Evolutionary conservation across 371 early-diverging fungal genomes (phyloP), one percentile per base, ranked within the genome.

Genomic region (Funneliformis caledonium): DNA sequence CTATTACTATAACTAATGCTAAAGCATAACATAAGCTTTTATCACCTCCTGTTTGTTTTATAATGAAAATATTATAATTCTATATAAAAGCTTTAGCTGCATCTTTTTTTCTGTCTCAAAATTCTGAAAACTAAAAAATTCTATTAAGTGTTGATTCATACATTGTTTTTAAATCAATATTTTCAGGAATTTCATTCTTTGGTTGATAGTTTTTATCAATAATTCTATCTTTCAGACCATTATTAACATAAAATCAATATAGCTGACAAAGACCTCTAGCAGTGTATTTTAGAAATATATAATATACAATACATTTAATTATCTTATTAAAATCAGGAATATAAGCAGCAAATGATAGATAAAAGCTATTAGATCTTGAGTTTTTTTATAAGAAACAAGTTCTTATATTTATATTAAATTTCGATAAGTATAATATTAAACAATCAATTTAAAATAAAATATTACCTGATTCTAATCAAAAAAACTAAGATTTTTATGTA

Each of bases 391-490:
- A 68, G 68, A 3, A 16, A 68, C 6, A 8, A 68, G 16, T 43
- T 68, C 68, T 43, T 68, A n/a, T n/a, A n/a, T n/a, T n/a, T n/a
- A n/a, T n/a, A n/a, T n/a, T n/a, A n/a, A n/a, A n/a, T n/a, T n/a
- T n/a, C n/a, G n/a, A n/a, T n/a, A n/a, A n/a, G n/a, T n/a, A n/a
- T n/a, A n/a, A n/a, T n/a, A n/a, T n/a, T n/a, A n/a, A n/a, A n/a
- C n/a, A n/a, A n/a, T n/a, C n/a, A n/a, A n/a, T n/a, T n/a, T n/a
- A n/a, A n/a, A 37, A 67, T 0, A 37, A 37, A n/a, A 67, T 14
- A 43, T 68, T 42, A 67, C 67, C 9, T 67, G n/a, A n/a, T 67
- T 14, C 67, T 42, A 67, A 67, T 67, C 42, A 67, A 67, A 67
- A 67, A 14, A 67, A 42, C 42, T 4, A 67, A 67, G 42, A 14